These are phyloP conservation scores for Colletotrichum tropicicola DNA, from an alignment of 2,329 filamentous ascomycete genomes.

Conservation along the genomic window DNA sequence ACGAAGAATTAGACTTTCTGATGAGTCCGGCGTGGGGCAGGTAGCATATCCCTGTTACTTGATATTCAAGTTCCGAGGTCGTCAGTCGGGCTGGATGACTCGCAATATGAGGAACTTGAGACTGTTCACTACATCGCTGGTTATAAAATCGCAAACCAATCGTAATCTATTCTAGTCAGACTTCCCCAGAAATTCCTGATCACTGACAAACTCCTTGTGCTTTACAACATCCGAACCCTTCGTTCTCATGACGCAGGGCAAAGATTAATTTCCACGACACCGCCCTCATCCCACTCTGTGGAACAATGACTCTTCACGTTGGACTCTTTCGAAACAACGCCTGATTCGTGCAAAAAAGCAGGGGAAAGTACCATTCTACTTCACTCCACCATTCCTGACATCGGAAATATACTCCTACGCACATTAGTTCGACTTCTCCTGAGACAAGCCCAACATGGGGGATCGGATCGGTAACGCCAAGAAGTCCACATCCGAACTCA, in stretches of 20 bases:
- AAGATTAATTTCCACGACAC: background rate
- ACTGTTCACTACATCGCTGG: background rate
- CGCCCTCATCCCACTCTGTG: background rate
- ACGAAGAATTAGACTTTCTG: background rate
- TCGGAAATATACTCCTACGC: background rate
- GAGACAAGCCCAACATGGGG: background rate
- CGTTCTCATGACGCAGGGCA: background rate
- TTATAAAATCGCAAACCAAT: background rate
- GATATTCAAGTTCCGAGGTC: too few relatives aligned
- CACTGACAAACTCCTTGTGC: background rate
- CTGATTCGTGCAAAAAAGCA: background rate
- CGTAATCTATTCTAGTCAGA: background rate
- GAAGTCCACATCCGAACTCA: background rate
- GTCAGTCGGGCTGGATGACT: too few relatives aligned
- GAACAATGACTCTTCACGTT: background rate
- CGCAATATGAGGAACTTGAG: too few relatives aligned
- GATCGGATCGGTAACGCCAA: background rate
- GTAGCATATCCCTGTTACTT: too few relatives aligned
- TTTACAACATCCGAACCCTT: background rate
- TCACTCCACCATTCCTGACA: too few relatives aligned
- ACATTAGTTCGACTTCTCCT: background rate
- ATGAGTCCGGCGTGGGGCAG: background rate
- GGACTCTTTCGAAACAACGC: background rate
- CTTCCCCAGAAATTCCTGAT: background rate
- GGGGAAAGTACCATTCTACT: too few relatives aligned